Base-by-base conservation (phyloP, 306 rosid genomes). In the Canavalia gladiata region DNA sequence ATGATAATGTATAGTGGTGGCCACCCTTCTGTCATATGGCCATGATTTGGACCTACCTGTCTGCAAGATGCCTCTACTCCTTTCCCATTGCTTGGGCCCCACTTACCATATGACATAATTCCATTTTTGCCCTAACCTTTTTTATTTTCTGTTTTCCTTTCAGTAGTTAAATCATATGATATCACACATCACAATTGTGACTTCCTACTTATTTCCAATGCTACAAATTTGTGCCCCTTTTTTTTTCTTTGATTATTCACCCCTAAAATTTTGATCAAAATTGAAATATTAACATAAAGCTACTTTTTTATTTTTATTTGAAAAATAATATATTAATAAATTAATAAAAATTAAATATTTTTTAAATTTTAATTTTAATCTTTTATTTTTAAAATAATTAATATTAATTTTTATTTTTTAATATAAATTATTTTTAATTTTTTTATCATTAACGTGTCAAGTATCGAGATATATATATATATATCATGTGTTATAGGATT, bases 31-130 rank as follows among this genome's bases (percentile, higher is more conserved):
- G 90, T 86, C 73, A 63, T 31, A 59, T 62, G 76, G 87, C 79
- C 89, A 77, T 71, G 71, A 72, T 72, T 78, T 83, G 88, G 80
- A 85, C 90, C 92, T 76, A 85, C 90, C 41, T 90, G 92, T 87
- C 84, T 82, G 67, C 56, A 54, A 84, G 86, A 78, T 83, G 85
- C 88, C 75, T 85, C 86, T 66, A 34, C 72, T 71, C 68, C 52
- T 64, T 68, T 71, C 84, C 91, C 88, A 85, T 84, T 51, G 67
- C 81, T 18, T 10, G 9, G 90, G 86, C 52, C 81, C 92, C 87
- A 83, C 88, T 25, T 73, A 39, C 87, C 90, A 72, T 75, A 72
- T 68, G 31, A 83, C 58, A 80, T 90, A 72, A 86, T 81, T 84
- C 80, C 11, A 50, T 76, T 62, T 75, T 79, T 28, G 2, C 33